Base-by-base conservation (phyloP, 2,329 filamentous ascomycete species). In the Exophiala sp. region DNA sequence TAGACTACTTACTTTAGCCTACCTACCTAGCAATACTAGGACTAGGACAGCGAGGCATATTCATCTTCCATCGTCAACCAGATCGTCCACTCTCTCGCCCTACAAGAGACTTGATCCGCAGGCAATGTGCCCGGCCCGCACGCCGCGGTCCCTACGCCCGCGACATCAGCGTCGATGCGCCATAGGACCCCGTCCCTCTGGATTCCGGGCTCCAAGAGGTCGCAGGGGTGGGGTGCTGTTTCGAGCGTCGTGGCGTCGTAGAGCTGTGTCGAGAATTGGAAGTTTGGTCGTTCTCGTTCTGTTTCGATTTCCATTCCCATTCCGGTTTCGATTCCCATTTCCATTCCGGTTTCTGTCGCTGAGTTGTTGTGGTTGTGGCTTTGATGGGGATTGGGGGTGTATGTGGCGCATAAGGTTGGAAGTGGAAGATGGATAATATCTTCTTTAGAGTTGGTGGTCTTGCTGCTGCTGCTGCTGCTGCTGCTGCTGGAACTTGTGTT, bases 141-240 rank as follows among this genome's bases (percentile, higher is more conserved):
- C 11, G 53, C 55, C 2, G 30, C 57, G 11, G 61, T 65, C 2
- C 65, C 65, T 2, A 67, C 43, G 1, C 65, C 65, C 38, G 66
- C 60, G 43, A 66, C 63, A 14, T 64, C 62, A 40, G 60, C 58
- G 43, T 67, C 65, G 8, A 67, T 46, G 14, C 62, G 55, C 27
- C 66, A 56, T 2, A 58, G 18, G 9, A 43, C 48, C 55, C 57
- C 29, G 51, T 48, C 32, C 22, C 53, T 35, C 40, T 39, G n/a
- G 8, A 30, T 32, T 13, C 55, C 14, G 53, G 39, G 24, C 34
- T 41, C 43, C 14, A 30, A 30, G 46, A 88, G 64, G 62, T 87
- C 81, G 56, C 78, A 73, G 1, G 83, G 83, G 63, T 88, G 83
- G 37, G 68, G 73, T 2, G 82, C 81, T 1, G 70, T 70, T 40